Evolutionary conservation across 2,329 filamentous ascomycete genomes (phyloP).

Genomic region (Hypoxylon sp.): DNA sequence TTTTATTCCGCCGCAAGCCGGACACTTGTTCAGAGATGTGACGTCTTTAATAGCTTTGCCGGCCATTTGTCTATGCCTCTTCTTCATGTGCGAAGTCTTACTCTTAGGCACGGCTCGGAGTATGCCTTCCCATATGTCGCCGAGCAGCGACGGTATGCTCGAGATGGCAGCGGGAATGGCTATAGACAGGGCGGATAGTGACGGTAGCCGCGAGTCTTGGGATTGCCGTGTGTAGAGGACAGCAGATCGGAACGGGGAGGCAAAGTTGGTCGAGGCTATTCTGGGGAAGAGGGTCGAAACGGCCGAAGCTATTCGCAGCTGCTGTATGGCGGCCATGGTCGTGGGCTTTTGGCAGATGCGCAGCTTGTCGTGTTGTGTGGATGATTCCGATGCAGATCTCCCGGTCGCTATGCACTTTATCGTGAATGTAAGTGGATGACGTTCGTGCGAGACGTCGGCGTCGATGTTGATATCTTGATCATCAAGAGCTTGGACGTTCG

Average conservation of each 20-base stretch:
- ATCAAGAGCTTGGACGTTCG: conserved; percentile 21
- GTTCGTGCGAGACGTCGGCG: too few species aligned
- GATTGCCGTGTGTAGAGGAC: conserved; percentile 54
- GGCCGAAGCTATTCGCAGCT: conserved; percentile 49
- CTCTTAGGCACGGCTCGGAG: conserved; percentile 96
- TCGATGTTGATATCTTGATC: conserved; percentile 5
- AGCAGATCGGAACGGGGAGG: conserved; percentile 53
- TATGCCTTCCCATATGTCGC: conserved; percentile 90
- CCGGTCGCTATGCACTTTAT: background rate
- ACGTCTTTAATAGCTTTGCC: conserved; percentile 95
- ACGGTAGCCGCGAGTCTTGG: conserved; percentile 50
- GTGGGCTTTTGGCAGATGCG: conserved; percentile 28
- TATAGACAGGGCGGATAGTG: conserved; percentile 62
- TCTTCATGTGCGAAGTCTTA: conserved; percentile 97
- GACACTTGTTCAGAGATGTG: conserved; percentile 85
- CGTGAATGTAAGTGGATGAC: background rate
- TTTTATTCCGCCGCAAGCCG: conserved; percentile 87
- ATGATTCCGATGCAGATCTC: background rate
- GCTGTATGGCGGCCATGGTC: conserved; percentile 56
- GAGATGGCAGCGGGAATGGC: conserved; percentile 68
- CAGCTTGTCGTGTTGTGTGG: background rate
- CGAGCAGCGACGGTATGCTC: conserved; percentile 73
- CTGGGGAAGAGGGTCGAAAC: conserved; percentile 64
- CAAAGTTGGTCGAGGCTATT: conserved; percentile 53
- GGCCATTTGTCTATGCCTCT: conserved; percentile 90